Conservation (phyloP, 768 basidiomycete genomes). For the Lactarius deliciosus region DNA sequence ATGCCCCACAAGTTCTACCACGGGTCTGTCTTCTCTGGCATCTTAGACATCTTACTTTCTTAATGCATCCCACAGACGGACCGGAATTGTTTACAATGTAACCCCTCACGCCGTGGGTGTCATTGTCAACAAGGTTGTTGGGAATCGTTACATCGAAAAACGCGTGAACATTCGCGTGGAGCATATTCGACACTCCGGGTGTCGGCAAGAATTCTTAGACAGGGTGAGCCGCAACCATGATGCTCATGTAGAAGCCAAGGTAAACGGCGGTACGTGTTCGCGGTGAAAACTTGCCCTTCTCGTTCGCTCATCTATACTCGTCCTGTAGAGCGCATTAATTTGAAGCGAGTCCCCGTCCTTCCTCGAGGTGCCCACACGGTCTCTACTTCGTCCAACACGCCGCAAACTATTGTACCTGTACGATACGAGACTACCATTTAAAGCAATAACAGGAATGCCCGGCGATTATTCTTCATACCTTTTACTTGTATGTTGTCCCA, state of each 20-base stretch:
- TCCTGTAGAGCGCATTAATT: slow-evolving; percentile 64
- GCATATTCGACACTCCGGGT: slow-evolving; percentile 95
- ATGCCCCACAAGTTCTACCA: slow-evolving; percentile 99
- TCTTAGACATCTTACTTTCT: not conserved
- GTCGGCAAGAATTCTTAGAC: slow-evolving; percentile 96
- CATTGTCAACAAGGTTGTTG: slow-evolving; percentile 97
- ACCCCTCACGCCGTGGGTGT: slow-evolving; percentile 93
- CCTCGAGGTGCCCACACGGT: slow-evolving; percentile 82
- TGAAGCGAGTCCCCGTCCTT: slow-evolving; percentile 82
- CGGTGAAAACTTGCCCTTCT: not conserved
- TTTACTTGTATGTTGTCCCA: slow-evolving; percentile 14
- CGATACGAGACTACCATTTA: slow-evolving; percentile 97
- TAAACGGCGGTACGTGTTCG: slow-evolving; percentile 73
- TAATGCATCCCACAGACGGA: slow-evolving; percentile 59
- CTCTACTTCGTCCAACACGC: slow-evolving; percentile 68
- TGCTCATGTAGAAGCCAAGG: slow-evolving; percentile 82
- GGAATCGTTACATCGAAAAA: slow-evolving; percentile 99
- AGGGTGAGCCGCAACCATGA: slow-evolving; percentile 90
- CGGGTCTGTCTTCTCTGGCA: slow-evolving; percentile 59
- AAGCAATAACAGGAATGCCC: slow-evolving; percentile 30
- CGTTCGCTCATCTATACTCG: slow-evolving; percentile 3
- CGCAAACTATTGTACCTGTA: slow-evolving; percentile 91
- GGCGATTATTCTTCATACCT: slow-evolving; percentile 1
- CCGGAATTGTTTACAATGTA: slow-evolving; percentile 98
- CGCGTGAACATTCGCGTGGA: slow-evolving; percentile 97